Evolutionary conservation across 1,139 yeast species (phyloP).

Genomic region (Blastobotrys capitulatus): DNA sequence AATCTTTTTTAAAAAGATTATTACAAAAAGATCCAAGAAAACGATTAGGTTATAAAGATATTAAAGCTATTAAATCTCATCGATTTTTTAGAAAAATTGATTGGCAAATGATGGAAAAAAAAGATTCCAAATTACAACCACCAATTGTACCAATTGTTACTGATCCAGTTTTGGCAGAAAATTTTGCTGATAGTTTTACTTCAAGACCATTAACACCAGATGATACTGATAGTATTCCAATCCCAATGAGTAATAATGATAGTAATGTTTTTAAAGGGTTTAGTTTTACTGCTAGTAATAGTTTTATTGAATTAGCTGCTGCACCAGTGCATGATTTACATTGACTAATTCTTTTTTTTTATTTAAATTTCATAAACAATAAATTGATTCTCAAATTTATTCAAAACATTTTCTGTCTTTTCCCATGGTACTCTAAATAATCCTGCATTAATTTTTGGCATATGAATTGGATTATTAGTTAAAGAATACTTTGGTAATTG

Average conservation of each 20-base stretch:
- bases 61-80: constrained; percentile 64
- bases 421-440: constrained; percentile 78
- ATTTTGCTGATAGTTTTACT: constrained; percentile 85
- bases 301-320: constrained; percentile 25
- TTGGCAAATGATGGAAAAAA: constrained; percentile 59
- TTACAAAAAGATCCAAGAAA: constrained; percentile 70
- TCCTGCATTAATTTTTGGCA: constrained; percentile 82
- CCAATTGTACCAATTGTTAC: constrained; percentile 86
- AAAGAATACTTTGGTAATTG: constrained; percentile 20
- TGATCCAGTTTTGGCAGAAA: constrained; percentile 83
- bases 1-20: constrained; percentile 68
- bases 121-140: constrained; percentile 47
- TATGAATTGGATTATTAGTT: constrained; percentile 34
- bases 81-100: constrained; percentile 73
- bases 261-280: constrained; percentile 29
- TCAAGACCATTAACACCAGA: constrained; percentile 48
- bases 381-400: constrained; percentile 32
- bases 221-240: constrained; percentile 19
- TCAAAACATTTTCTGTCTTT: constrained; percentile 50
- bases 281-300: constrained; percentile 30
- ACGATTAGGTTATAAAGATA: constrained; percentile 61
- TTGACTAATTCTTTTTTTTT: constrained; percentile 9
- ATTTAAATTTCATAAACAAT: constrained; percentile 39
- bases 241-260: constrained; percentile 13
- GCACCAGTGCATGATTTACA: neutral